These are phyloP conservation scores for Chlorella variabilis DNA, from an alignment of 163 green algal species.

Conservation along the genomic window DNA sequence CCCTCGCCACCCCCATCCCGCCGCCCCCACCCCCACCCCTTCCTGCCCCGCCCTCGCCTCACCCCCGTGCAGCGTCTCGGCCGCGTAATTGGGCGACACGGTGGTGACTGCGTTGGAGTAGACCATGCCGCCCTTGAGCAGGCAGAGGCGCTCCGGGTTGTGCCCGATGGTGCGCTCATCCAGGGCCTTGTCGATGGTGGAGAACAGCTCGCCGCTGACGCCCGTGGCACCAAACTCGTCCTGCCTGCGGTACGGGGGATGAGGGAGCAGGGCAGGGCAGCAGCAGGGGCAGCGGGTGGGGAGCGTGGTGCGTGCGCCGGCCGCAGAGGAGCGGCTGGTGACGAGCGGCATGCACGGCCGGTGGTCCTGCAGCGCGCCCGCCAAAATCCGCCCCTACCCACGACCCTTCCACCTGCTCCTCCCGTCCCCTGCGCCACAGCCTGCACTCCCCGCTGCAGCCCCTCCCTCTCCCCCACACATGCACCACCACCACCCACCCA, in stretches of 20 bases:
- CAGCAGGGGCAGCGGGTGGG: no score
- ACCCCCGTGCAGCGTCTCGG: constrained; percentile 69
- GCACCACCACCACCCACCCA: no score
- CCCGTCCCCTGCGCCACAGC: neutral
- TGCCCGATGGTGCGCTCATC: constrained; percentile 97
- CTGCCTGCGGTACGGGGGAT: constrained; percentile 44
- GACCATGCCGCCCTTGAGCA: constrained; percentile 94
- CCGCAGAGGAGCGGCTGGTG: no score
- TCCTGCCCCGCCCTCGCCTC: no score
- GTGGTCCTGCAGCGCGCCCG: no score
- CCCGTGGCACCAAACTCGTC: constrained; percentile 88
- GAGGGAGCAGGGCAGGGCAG: no score
- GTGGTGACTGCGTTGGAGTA: constrained; percentile 93
- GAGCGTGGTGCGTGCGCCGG: no score
- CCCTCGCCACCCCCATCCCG: no score
- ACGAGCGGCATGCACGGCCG: no score
- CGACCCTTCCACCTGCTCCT: no score
- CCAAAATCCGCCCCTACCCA: no score
- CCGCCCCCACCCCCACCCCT: neutral
- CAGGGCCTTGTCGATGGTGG: constrained; percentile 89
- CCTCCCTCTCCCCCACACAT: no score
- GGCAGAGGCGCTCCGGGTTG: constrained; percentile 94
- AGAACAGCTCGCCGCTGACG: constrained; percentile 71
- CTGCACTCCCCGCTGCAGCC: constrained; percentile 5
- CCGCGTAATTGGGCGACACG: constrained; percentile 86